Percentiles rank a stretch among this genome's conserved stretches.
Evolutionary conservation across 164 flowering plant genomes (phyloP).

Genomic region (Liriodendron chinense): DNA sequence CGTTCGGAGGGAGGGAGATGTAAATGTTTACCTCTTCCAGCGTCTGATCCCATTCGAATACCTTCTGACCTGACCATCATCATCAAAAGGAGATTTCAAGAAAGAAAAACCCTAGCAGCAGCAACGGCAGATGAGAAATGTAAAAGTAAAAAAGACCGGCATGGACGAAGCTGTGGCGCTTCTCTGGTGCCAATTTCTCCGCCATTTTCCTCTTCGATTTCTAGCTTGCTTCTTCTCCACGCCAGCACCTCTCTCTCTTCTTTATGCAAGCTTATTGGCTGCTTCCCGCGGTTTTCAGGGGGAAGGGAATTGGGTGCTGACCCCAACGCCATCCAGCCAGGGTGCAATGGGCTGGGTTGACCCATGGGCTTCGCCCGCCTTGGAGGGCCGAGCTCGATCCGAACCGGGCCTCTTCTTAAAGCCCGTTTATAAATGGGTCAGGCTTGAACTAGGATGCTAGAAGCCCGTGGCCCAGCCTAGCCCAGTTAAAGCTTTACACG

Average conservation of each 20-base stretch:
- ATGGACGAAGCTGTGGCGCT: constrained; percentile 66
- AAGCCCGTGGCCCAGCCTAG: too few relatives aligned
- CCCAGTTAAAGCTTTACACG: too few relatives aligned
- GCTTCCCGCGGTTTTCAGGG: too few relatives aligned
- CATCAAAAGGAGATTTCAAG: not conserved
- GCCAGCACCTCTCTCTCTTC: not conserved
- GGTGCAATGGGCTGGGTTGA: too few relatives aligned
- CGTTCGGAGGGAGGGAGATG: constrained; percentile 79
- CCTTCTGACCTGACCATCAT: constrained; percentile 58
- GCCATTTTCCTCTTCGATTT: constrained; percentile 39
- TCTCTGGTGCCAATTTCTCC: constrained; percentile 87
- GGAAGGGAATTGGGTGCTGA: too few relatives aligned
- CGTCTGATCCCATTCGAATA: constrained; percentile 97
- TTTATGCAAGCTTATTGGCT: too few relatives aligned
- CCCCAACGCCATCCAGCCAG: too few relatives aligned
- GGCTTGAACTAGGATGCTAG: too few relatives aligned
- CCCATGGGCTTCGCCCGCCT: too few relatives aligned
- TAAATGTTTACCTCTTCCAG: constrained; percentile 88
- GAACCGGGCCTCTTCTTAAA: too few relatives aligned
- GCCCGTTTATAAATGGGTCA: too few relatives aligned
- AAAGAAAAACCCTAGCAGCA: not conserved
- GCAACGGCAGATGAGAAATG: not conserved
- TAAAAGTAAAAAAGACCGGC: constrained; percentile 17
- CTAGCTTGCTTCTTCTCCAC: not conserved
- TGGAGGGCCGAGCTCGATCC: too few relatives aligned